phyloP scores from a whole-genome alignment of 2,329 filamentous ascomycete genomes.

The Aspergillus fumigatus region DNA sequence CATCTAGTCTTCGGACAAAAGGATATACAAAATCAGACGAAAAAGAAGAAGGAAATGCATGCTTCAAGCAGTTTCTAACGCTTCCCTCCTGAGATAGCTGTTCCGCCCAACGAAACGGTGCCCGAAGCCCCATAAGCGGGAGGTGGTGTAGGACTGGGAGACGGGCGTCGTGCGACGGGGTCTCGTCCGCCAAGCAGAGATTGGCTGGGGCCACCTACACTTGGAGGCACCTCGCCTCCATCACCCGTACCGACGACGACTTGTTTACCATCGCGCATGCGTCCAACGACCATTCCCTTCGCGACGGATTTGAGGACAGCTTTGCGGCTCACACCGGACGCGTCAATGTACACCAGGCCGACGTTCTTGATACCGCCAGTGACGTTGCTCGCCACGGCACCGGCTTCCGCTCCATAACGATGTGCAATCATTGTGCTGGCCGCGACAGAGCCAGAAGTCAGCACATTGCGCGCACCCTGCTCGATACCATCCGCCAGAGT shows the following conservation, averaged over 20 bases:
- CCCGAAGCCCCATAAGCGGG: conserved; percentile 37
- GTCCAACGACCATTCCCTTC: conserved; percentile 73
- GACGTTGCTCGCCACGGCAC: conserved; percentile 67
- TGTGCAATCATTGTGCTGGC: conserved; percentile 84
- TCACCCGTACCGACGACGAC: conserved; percentile 46
- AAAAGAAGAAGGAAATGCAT: conserved; percentile 1
- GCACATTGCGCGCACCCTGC: conserved; percentile 72
- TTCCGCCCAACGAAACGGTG: conserved; percentile 31
- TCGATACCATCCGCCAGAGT: conserved; percentile 93
- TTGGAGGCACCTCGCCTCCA: conserved; percentile 35
- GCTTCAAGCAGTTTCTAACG: conserved; percentile 3
- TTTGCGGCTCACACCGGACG: conserved; percentile 81
- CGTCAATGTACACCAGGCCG: conserved; percentile 94
- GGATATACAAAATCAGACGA: neutral
- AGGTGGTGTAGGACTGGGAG: conserved; percentile 35
- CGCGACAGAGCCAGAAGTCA: conserved; percentile 70
- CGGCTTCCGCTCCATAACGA: conserved; percentile 81
- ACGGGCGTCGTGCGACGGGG: conserved; percentile 25
- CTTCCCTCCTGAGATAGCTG: conserved; percentile 30
- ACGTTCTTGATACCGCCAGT: conserved; percentile 93
- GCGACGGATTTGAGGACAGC: conserved; percentile 93
- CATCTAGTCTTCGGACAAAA: too few species aligned
- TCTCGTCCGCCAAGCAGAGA: conserved; percentile 14
- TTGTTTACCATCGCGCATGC: conserved; percentile 46
- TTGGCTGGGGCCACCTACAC: conserved; percentile 9